Conservation (phyloP, 2,329 filamentous ascomycete species). For the Alternaria consortialis region DNA sequence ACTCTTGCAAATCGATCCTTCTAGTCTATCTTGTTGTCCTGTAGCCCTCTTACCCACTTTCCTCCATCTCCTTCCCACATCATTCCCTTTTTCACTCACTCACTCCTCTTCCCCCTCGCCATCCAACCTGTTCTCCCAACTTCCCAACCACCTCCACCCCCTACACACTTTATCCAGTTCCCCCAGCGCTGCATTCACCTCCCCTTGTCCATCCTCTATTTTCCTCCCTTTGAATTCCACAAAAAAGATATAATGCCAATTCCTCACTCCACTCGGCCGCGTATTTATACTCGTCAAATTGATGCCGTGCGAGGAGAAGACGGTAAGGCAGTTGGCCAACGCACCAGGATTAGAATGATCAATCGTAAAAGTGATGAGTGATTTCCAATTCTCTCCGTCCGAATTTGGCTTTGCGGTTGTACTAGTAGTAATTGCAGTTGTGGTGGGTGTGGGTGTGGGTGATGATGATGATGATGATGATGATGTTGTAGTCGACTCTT, state of each 20-base stretch:
- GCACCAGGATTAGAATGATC: slow-evolving; percentile 81
- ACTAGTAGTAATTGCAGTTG: not conserved
- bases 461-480: no score
- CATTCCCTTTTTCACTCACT: not conserved
- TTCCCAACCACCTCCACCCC: slow-evolving; percentile 74
- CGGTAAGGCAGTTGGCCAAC: slow-evolving; percentile 79
- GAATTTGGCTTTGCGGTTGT: not conserved
- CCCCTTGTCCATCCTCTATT: slow-evolving; percentile 58
- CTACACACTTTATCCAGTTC: slow-evolving; percentile 67
- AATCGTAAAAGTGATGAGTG: slow-evolving; percentile 82
- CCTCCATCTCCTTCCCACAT: not conserved
- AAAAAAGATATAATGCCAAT: slow-evolving; percentile 95
- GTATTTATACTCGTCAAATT: slow-evolving; percentile 94
- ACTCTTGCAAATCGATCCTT: not conserved
- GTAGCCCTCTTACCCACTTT: not conserved
- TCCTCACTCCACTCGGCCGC: slow-evolving; percentile 74
- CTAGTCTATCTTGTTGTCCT: not conserved
- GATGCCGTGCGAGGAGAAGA: slow-evolving; percentile 76
- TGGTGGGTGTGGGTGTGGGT: not conserved
- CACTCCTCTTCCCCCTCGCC: not conserved
- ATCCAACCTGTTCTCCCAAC: slow-evolving; percentile 61
- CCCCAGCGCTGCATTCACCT: slow-evolving; percentile 65
- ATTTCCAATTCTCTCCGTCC: slow-evolving; percentile 62
- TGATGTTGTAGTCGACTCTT: no score
- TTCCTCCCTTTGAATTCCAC: slow-evolving; percentile 81